Base-by-base conservation (phyloP, 2,329 filamentous ascomycete genomes). In the Penicillium verrucosum region DNA sequence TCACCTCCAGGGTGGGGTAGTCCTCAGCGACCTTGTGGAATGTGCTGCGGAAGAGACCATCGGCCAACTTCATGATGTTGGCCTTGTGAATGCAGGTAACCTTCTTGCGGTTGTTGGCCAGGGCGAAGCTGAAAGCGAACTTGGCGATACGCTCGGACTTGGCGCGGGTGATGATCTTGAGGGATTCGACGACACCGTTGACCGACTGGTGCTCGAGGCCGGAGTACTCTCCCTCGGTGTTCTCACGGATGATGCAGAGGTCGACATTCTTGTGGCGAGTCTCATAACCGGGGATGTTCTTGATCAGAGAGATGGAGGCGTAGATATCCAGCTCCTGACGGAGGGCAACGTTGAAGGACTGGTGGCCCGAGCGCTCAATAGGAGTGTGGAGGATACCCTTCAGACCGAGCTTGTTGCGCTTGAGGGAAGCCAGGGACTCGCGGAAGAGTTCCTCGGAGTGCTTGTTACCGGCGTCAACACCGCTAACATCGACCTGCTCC, bases 41-140 rank as follows among this genome's bases (percentile, higher is more conserved):
- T 68, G 94, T 97, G 81, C 88, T 93, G 77, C 94, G 89, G 90
- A 99, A 99, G 56, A 99, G 89, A 79, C 94, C 94, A 70, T 99
- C 94, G 76, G 92, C 93, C 58, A 99, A 85, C 86, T 99, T 99
- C 94, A 99, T 99, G 82, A 99, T 99, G 85, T 99, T 99, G 80
- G 94, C 94, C 86, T 99, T 99, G 89, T 99, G 94, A 75, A 99
- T 97, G 82, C 93, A 97, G 67, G 94, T 97, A 57, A 99, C 91
- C 89, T 97, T 97, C 85, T 95, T 93, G 76, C 94, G 87, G 85
- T 95, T 93, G 85, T 99, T 99, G 79, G 94, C 94, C 57, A 97
- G 88, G 58, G 94, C 94, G 73, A 99, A 99, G 75, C 89, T 89
- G 78, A 97, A 97, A 65, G 94, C 94, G 75, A 99, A 99, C 81